phyloP scores from a whole-genome alignment of 352 stramenopile genomes.

The Phytophthora meadii region DNA sequence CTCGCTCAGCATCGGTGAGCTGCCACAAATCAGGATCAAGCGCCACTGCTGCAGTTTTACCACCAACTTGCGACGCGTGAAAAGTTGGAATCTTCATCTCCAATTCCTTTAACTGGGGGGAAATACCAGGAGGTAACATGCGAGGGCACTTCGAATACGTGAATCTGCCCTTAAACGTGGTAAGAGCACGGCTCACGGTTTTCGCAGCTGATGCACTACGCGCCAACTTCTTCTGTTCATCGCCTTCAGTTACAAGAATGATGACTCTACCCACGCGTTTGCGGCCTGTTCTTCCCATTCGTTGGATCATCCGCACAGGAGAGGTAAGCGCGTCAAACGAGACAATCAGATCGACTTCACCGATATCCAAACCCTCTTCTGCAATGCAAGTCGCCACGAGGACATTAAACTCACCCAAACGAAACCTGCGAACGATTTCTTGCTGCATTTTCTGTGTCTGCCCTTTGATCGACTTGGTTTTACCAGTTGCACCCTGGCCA shows the following conservation, averaged over 20 bases:
- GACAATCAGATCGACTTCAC: conserved; percentile 95
- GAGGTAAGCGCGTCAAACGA: conserved; percentile 94
- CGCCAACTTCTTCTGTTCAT: conserved; percentile 90
- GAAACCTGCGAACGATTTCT: conserved; percentile 93
- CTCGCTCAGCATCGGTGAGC: conserved; percentile 69
- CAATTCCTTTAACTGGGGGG: conserved; percentile 54
- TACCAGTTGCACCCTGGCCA: conserved; percentile 90
- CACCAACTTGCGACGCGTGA: conserved; percentile 74
- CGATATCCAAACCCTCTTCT: conserved; percentile 96
- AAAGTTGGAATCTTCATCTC: conserved; percentile 86
- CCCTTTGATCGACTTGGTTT: conserved; percentile 84
- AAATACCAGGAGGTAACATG: conserved; percentile 71
- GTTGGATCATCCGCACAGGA: conserved; percentile 95
- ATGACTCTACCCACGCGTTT: conserved; percentile 94
- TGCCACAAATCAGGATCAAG: conserved; percentile 54
- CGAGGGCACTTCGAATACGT: conserved; percentile 81
- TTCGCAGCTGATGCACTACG: conserved; percentile 81
- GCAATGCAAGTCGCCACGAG: conserved; percentile 96
- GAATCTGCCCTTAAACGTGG: conserved; percentile 91
- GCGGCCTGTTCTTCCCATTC: conserved; percentile 96
- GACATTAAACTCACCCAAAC: conserved; percentile 90
- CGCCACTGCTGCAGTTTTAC: conserved; percentile 42
- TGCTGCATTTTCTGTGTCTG: conserved; percentile 97
- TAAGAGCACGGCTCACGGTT: conserved; percentile 80
- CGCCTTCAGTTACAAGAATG: conserved; percentile 89